Evolutionary conservation across 1,139 yeast species (phyloP).

Genomic region (Suhomyces ambrosiae): DNA sequence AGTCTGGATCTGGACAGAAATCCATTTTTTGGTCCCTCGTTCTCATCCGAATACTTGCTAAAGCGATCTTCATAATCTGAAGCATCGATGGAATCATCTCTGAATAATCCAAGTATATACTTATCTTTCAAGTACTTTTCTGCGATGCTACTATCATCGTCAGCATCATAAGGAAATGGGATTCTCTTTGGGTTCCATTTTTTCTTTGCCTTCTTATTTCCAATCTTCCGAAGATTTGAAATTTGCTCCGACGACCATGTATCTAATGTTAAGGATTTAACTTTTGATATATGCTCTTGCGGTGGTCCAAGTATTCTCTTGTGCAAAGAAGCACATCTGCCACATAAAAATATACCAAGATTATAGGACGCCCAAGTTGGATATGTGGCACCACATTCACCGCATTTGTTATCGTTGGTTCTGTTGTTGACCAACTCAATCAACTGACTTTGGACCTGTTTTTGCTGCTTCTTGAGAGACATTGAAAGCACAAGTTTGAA

Average conservation of each 20-base stretch:
- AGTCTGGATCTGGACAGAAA: constrained; percentile 11
- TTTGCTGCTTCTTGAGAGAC: constrained; percentile 37
- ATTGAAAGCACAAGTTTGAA: constrained; percentile 7
- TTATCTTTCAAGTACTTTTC: constrained; percentile 57
- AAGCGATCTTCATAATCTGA: constrained; percentile 28
- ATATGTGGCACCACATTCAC: constrained; percentile 65
- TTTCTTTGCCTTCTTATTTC: constrained; percentile 64
- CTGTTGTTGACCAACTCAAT: constrained; percentile 45
- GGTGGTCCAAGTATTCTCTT: constrained; percentile 66
- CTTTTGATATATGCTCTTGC: constrained; percentile 53
- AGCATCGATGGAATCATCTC: constrained; percentile 34
- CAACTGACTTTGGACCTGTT: constrained; percentile 44
- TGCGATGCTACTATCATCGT: constrained; percentile 48
- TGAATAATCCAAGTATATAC: constrained; percentile 48
- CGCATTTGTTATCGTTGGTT: constrained; percentile 61
- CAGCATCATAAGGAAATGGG: constrained; percentile 74
- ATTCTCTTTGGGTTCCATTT: constrained; percentile 63
- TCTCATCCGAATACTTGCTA: constrained; percentile 20
- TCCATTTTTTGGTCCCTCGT: constrained; percentile 9
- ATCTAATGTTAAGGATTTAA: constrained; percentile 82
- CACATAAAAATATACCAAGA: constrained; percentile 70
- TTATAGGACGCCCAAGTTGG: constrained; percentile 60
- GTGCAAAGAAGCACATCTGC: constrained; percentile 78
- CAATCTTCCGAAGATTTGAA: constrained; percentile 58
- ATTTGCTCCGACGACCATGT: constrained; percentile 68